Evolutionary conservation across 768 basidiomycete genomes (phyloP), one percentile per base, ranked within the genome.

Genomic region (Termitomyces sp.): DNA sequence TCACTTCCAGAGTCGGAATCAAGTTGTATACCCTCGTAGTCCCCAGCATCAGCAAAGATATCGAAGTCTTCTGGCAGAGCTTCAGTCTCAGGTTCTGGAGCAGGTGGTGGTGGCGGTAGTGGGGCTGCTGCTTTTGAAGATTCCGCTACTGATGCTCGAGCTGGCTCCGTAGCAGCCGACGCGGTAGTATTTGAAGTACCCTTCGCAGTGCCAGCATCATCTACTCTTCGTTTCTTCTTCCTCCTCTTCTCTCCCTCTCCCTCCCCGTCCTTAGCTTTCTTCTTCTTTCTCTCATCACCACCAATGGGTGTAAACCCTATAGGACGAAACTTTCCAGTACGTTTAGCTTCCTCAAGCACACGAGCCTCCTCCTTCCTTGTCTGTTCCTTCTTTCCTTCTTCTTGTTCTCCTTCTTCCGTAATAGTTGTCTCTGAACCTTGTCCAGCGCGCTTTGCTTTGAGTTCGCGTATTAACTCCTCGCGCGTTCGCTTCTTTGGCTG

Each of bases 31-130:
- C 91, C 91, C 55, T 89, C 81, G 69, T 96, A 97, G 53, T 92
- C 92, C 9, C 89, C 94, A 5, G 85, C 91, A 57, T 78, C 94
- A 2, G 86, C 90, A 70, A 97, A 97, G 46, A 97, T 96, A 69
- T 96, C 91, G 45, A 92, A 83, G 56, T 92, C 86, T 20, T 85
- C 86, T n/a, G 75, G 71, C 7, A 78, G 63, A 7, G 77, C 73
- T 60, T 78, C 77, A 4, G 75, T 71, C 56, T 79, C 75, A 0
- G 74, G 70, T 59, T 67, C 68, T 8, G 71, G 64, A 49, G 65
- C 44, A 15, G 42, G 48, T 16, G 60, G 39, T n/a, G 48, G 39
- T 35, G 58, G 58, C 33, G 22, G 18, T 42, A 32, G 58, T 44
- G 63, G 55, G 58, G 66, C 7, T 42, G 12, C 13, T 36, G 42